Percentiles rank a stretch among this genome's conserved stretches.
Conservation (phyloP, 805 yeast species). For the Lachancea sp. region DNA sequence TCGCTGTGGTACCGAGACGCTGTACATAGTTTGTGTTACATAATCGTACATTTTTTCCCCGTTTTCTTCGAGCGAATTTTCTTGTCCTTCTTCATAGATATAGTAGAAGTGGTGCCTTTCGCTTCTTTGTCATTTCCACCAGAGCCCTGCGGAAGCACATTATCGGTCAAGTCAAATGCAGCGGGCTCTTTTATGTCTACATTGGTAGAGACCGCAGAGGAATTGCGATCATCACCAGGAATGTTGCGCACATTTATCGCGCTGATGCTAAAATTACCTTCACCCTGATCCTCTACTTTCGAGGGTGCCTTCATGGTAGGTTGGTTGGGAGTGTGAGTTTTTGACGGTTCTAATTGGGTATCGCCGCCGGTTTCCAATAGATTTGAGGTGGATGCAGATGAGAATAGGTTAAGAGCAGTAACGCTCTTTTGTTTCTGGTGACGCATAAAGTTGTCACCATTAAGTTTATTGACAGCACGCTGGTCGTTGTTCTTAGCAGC, state of each 20-base stretch:
- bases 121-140: neutral
- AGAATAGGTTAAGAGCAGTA: conserved; percentile 6
- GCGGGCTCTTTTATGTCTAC: neutral
- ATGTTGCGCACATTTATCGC: no score
- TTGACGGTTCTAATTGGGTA: neutral
- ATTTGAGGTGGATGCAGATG: neutral
- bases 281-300: neutral
- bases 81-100: neutral
- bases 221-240: neutral
- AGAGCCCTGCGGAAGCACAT: neutral
- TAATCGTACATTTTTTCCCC: conserved; percentile 17
- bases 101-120: neutral
- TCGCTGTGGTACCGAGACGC: no score
- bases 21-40: conserved; percentile 11
- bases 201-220: neutral
- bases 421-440: conserved; percentile 4
- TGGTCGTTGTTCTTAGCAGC: conserved; percentile 62
- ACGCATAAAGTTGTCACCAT: conserved; percentile 1
- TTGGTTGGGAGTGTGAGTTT: conserved; percentile 1
- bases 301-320: conserved; percentile 1
- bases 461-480: conserved; percentile 40
- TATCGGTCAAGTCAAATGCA: neutral
- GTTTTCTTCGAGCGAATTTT: conserved; percentile 5
- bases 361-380: neutral
- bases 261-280: neutral